phyloP scores from a whole-genome alignment of 257 asterid species.

The Petrea volubilis region DNA sequence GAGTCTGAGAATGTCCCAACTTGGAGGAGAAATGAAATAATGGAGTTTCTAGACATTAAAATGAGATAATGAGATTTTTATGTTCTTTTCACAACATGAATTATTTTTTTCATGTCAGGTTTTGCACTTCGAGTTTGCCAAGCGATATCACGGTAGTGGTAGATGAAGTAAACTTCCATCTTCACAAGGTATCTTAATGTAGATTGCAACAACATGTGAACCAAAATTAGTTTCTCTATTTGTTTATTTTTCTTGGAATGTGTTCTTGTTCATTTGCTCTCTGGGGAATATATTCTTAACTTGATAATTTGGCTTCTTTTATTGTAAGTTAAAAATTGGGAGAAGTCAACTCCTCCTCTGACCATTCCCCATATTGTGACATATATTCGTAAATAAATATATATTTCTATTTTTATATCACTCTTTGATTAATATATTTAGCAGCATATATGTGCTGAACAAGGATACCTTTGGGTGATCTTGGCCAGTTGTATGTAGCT shows the following conservation, averaged over 20 bases:
- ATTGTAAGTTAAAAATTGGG: neutral
- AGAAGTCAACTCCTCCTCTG: neutral
- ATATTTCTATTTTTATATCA: neutral
- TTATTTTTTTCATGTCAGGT: constrained; percentile 51
- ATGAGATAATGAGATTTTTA: neutral
- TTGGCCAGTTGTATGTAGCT: neutral
- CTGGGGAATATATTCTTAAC: neutral
- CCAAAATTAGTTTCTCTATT: neutral
- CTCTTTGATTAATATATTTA: constrained; percentile 6
- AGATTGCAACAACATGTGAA: neutral
- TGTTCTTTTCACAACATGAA: constrained; percentile 10
- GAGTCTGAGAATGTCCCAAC: constrained; percentile 2
- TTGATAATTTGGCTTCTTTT: neutral
- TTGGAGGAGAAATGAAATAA: neutral
- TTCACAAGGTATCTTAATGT: constrained; percentile 73
- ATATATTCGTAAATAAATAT: neutral
- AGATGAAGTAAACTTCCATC: constrained; percentile 69
- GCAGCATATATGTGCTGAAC: neutral
- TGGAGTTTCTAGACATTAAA: constrained; percentile 5
- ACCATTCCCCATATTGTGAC: neutral
- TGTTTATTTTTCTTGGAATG: constrained; percentile 5
- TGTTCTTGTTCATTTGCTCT: constrained; percentile 9
- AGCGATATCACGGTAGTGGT: constrained; percentile 79
- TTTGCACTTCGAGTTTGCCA: constrained; percentile 67
- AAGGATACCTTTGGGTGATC: neutral